Base-by-base conservation (phyloP, 306 rosid species). In the Medicago ruthenica region DNA sequence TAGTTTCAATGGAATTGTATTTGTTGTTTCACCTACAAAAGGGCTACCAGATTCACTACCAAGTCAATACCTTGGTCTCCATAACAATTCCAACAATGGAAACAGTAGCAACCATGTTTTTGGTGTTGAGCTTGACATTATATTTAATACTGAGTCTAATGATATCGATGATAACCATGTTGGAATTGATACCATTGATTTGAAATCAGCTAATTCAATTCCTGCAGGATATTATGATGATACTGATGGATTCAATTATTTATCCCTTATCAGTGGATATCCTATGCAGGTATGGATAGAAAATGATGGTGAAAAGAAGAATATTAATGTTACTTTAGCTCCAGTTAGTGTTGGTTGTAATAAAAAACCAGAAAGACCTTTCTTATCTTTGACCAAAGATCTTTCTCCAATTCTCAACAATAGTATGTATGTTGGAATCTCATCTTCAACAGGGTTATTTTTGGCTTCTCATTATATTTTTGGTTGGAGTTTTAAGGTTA, bases 1-100 rank as follows among this genome's bases (percentile, higher is more conserved):
- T 9, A 91, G 92, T 53, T 93, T 96, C 51, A 96, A 92, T 53
- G 97, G 96, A 76, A 6, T 92, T 11, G 96, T 93, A 40, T 92
- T 92, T 73, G 53, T 93, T 9, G 80, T 92, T 2, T 79, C 86
- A 8, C 51, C 87, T 0, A 55, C 93, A 17, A 86, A 70, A 64
- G 85, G 64, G 59, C 84, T 86, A 65, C 75, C 82, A 8, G 83
- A 88, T 66, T 75, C 53, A 14, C 53, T 85, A 0, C 97, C 97
- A 8, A 86, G 88, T 55, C 96, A 92, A 82, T 92, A 90, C 60
- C 86, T 92, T 12, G 97, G 97, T 3, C 85, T 92, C 5, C 72
- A 88, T 6, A 84, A 90, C 91, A 4, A 76, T 34, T n/a, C 70
- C 27, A 85, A 90, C 27, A 16, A 51, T 17, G 93, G 90, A 2